Conservation (phyloP, 352 stramenopile genomes). For the Globisporangium radiosum region DNA sequence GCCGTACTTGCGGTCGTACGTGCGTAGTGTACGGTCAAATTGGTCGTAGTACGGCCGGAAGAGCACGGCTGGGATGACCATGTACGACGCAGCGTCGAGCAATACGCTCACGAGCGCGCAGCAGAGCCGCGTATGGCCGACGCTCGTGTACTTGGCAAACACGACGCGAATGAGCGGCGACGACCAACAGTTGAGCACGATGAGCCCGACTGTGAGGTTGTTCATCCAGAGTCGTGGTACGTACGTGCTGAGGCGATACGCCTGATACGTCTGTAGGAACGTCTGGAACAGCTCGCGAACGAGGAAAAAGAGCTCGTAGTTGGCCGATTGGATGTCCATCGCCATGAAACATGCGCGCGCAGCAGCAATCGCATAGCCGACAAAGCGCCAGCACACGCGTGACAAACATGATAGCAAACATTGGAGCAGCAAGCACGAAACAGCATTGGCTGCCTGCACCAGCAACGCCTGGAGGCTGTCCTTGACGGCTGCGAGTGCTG, state of each 20-base stretch:
- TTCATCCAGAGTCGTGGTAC: conserved; percentile 27
- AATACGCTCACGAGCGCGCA: conserved; percentile 18
- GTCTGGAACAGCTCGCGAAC: conserved; percentile 23
- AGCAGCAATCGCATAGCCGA: not conserved
- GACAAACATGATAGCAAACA: not conserved
- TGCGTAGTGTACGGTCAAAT: conserved; percentile 7
- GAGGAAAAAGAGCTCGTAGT: conserved; percentile 27
- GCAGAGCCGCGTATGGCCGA: not conserved
- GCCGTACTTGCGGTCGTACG: conserved; percentile 10
- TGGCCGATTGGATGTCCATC: conserved; percentile 16
- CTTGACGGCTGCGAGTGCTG: not conserved
- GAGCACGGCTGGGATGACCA: conserved; percentile 10
- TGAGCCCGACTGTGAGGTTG: conserved; percentile 23
- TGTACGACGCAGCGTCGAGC: conserved; percentile 21
- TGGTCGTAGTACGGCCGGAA: conserved; percentile 17
- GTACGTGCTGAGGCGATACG: conserved; percentile 22
- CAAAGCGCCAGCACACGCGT: not conserved
- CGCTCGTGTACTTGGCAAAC: not conserved
- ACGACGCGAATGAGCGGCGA: conserved; percentile 3
- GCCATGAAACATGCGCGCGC: conserved; percentile 1
- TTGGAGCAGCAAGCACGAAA: not conserved
- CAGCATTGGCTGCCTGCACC: not conserved
- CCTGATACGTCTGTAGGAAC: conserved; percentile 20
- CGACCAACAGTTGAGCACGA: conserved; percentile 32
- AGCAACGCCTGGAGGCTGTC: not conserved